These are phyloP conservation scores for Helminthosporium solani DNA, from an alignment of 2,329 filamentous ascomycete species.

Conservation along the genomic window DNA sequence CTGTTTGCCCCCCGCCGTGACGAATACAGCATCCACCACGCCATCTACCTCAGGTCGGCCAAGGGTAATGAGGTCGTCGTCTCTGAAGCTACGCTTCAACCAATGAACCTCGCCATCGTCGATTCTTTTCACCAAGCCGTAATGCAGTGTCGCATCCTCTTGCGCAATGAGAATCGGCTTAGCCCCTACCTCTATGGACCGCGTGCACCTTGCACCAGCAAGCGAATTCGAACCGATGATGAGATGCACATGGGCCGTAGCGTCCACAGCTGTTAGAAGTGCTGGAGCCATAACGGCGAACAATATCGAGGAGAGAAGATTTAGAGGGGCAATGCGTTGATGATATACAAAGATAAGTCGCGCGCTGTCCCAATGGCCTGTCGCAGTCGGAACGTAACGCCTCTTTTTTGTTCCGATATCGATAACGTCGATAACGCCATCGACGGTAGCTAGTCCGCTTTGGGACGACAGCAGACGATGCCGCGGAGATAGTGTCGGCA, in stretches of 20 bases:
- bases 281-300: constrained; percentile 48
- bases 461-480: background rate
- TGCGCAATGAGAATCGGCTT: constrained; percentile 76
- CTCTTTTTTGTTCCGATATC: constrained; percentile 35
- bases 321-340: background rate
- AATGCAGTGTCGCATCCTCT: constrained; percentile 60
- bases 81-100: constrained; percentile 65
- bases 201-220: constrained; percentile 77
- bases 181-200: constrained; percentile 80
- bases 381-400: background rate
- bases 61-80: constrained; percentile 69
- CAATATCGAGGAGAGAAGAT: constrained; percentile 1
- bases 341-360: background rate
- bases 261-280: constrained; percentile 72
- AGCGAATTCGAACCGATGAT: constrained; percentile 84
- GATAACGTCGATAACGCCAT: constrained; percentile 35
- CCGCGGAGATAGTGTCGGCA: constrained; percentile 2
- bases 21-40: constrained; percentile 90
- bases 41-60: constrained; percentile 76
- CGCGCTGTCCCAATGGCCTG: constrained; percentile 2
- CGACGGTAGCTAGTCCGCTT: constrained; percentile 19
- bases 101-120: constrained; percentile 67
- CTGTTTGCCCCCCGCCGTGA: constrained; percentile 62
- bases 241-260: constrained; percentile 72
- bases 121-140: constrained; percentile 62